Base-by-base conservation (phyloP, 2,329 filamentous ascomycete genomes). In the Aspergillus terreus region DNA sequence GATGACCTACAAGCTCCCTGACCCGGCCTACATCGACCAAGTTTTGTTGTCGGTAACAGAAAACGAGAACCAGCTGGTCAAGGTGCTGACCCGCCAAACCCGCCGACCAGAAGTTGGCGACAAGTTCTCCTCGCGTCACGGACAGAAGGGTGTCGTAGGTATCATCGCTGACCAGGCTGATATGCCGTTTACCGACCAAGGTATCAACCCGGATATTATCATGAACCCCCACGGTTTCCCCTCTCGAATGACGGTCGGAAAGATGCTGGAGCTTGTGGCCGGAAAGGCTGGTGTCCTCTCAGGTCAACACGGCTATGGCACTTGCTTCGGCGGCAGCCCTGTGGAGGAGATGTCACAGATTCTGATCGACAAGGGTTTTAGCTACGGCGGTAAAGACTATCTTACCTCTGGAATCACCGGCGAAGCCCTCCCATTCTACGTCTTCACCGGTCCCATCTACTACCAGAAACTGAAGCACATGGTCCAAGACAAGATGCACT, bases 211-310 rank as follows among this genome's bases (percentile, higher is more conserved):
- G 0, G 94, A 99, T 72, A 96, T 99, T 60, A 99, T 99, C 82
- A 99, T 99, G 94, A 99, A 99, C 77, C 94, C 95, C 0, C 94
- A 99, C 75, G 94, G 94, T 85, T 99, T 99, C 80, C 94, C 94
- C 1, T 97, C 92, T 30, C 94, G 94, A 71, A 99, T 99, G 94
- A 99, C 94, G 49, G 94, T 99, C 56, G 94, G 94, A 30, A 99
- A 99, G 73, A 88, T 99, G 78, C 83, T 99, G 46, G 94, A 99
- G 69, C 88, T 96, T 42, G 80, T 99, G 14, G 90, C 92, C 0
- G 94, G 94, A 58, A 99, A 99, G 73, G 94, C 94, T 0, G 90
- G 92, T 11, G 85, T 99, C 2, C 73, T 99, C 4, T 82, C 86
- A 53, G 94, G 94, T 4, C 85, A 87, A 6, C 86, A 90, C 55